These are phyloP conservation scores for Alternaria sp. DNA, from an alignment of 2,329 filamentous ascomycete genomes.

Conservation along the genomic window DNA sequence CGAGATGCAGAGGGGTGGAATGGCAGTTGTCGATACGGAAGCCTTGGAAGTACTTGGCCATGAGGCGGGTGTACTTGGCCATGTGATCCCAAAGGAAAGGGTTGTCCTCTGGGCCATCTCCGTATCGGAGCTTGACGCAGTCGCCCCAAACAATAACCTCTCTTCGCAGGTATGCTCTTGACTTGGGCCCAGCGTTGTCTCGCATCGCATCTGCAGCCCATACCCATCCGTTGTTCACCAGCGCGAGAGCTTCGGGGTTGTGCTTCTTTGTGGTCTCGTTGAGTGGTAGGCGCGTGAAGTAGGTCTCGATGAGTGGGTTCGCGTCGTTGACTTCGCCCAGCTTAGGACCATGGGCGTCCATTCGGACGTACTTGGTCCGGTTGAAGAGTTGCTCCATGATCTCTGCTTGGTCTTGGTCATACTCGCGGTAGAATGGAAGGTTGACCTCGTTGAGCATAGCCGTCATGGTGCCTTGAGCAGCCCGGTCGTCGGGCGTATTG, in stretches of 20 bases:
- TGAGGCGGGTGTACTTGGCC: constrained; percentile 86
- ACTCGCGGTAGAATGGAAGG: constrained; percentile 87
- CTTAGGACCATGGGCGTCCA: constrained; percentile 92
- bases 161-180: constrained; percentile 89
- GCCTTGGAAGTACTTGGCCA: constrained; percentile 94
- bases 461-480: constrained; percentile 58
- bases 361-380: constrained; percentile 88
- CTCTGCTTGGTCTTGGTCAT: constrained; percentile 79
- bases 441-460: constrained; percentile 84
- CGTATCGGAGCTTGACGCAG: constrained; percentile 96
- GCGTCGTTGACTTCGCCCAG: constrained; percentile 76
- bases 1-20: constrained; percentile 92
- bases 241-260: constrained; percentile 74
- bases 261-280: constrained; percentile 81
- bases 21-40: constrained; percentile 99
- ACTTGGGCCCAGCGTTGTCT: constrained; percentile 89
- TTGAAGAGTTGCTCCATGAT: constrained; percentile 93
- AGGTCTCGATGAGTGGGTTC: constrained; percentile 87
- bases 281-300: constrained; percentile 86
- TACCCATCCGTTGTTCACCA: constrained; percentile 98
- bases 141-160: constrained; percentile 99
- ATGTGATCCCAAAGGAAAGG: constrained; percentile 96
- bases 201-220: constrained; percentile 95
- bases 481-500: constrained; percentile 60
- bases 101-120: constrained; percentile 78